These are phyloP conservation scores for Penicillium concentricum DNA, from an alignment of 2,329 filamentous ascomycete genomes.

Conservation along the genomic window DNA sequence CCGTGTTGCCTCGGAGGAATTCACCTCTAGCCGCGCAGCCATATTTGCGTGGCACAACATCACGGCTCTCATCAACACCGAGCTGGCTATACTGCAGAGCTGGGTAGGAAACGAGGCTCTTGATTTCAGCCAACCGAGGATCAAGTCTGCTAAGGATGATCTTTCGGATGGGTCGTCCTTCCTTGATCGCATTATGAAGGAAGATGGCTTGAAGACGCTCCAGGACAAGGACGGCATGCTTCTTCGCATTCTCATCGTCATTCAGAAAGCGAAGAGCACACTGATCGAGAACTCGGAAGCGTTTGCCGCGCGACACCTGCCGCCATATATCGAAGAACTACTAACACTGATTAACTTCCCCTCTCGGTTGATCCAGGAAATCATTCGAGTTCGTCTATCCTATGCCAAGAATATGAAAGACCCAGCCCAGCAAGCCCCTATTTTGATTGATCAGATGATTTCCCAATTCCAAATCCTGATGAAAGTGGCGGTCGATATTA, in stretches of 20 bases:
- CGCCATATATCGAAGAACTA: constrained; percentile 94
- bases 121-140: constrained; percentile 77
- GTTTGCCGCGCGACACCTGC: constrained; percentile 85
- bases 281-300: constrained; percentile 80
- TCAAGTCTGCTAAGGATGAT: constrained; percentile 66
- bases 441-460: constrained; percentile 98
- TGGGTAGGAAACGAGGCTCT: constrained; percentile 97
- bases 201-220: constrained; percentile 88
- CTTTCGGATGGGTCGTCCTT: constrained; percentile 90
- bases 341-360: constrained; percentile 97
- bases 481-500: constrained; percentile 88
- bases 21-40: constrained; percentile 79
- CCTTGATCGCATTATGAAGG: constrained; percentile 89
- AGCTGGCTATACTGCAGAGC: constrained; percentile 83
- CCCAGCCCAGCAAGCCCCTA: constrained; percentile 81
- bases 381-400: constrained; percentile 84
- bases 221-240: constrained; percentile 84
- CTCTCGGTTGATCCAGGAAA: constrained; percentile 90
- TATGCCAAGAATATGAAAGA: constrained; percentile 97
- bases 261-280: constrained; percentile 89
- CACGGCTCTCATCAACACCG: constrained; percentile 91
- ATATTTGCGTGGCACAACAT: constrained; percentile 97
- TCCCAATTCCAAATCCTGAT: constrained; percentile 91
- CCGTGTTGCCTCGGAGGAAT: constrained; percentile 71
- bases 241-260: constrained; percentile 76